These are phyloP conservation scores for Sarocladiaceae sp. DNA, from an alignment of 2,329 filamentous ascomycete species.

Conservation along the genomic window DNA sequence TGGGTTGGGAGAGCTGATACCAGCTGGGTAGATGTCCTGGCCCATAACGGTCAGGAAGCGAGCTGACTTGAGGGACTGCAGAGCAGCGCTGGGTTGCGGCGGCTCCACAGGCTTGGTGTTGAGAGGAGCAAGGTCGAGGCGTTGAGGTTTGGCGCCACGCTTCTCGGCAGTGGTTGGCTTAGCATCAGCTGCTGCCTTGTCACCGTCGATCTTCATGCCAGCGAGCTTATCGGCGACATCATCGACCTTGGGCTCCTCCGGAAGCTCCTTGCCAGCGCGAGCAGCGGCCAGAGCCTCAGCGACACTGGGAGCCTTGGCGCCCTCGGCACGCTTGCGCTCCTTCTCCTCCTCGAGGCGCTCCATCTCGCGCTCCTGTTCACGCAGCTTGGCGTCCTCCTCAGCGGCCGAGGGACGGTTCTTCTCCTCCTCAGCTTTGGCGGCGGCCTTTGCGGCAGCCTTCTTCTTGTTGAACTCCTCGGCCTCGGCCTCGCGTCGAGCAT, in stretches of 20 bases:
- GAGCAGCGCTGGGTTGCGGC: slow-evolving; percentile 84
- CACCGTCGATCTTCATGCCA: slow-evolving; percentile 40
- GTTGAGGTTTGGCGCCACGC: slow-evolving; percentile 66
- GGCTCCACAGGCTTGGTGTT: slow-evolving; percentile 84
- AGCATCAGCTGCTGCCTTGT: slow-evolving; percentile 35
- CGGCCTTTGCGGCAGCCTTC: slow-evolving; percentile 36
- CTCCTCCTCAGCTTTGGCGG: slow-evolving; percentile 45
- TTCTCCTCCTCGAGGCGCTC: slow-evolving; percentile 67
- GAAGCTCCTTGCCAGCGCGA: slow-evolving; percentile 28
- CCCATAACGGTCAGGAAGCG: slow-evolving; percentile 78
- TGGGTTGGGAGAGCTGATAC: slow-evolving; percentile 84
- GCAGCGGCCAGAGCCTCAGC: slow-evolving; percentile 43
- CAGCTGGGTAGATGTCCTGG: slow-evolving; percentile 73
- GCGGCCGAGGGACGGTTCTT: slow-evolving; percentile 38
- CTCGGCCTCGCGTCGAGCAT: slow-evolving; percentile 42
- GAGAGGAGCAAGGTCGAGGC: slow-evolving; percentile 76
- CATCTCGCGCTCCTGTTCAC: slow-evolving; percentile 67
- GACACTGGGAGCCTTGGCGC: slow-evolving; percentile 39
- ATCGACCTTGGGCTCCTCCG: slow-evolving; percentile 27
- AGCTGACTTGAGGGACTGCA: slow-evolving; percentile 88
- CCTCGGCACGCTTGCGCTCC: slow-evolving; percentile 47
- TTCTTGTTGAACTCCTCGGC: slow-evolving; percentile 43
- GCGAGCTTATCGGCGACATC: slow-evolving; percentile 43
- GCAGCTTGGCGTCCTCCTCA: slow-evolving; percentile 59
- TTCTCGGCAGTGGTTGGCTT: slow-evolving; percentile 49